Evolutionary conservation across 768 basidiomycete genomes (phyloP), one percentile per base, ranked within the genome.

Genomic region (Amylocystis lapponica): DNA sequence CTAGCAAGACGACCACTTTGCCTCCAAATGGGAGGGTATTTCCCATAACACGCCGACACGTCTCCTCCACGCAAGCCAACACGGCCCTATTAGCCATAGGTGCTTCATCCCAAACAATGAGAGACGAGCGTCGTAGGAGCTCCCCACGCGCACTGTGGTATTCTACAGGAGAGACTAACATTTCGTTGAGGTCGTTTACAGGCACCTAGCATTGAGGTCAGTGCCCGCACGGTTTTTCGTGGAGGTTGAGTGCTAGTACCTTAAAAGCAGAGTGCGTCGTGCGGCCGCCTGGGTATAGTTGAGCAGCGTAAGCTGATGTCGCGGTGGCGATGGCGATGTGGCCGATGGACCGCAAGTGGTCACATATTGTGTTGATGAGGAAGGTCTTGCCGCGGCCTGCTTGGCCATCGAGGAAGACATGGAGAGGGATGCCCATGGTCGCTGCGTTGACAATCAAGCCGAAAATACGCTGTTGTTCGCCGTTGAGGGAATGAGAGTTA

Each of bases 381-480:
- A 53, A 64, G 1, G 66, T 69, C 41, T 70, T 70, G 0, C 67
- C 68, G 3, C 63, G 43, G 0, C 68, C 68, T 2, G 67, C 66
- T 26, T 59, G 54, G 1, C 67, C 64, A 49, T 68, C 59, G 14
- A 69, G 23, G 42, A 66, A 67, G 17, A 48, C 33, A 14, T 30
- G 47, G 0, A 57, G 45, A 2, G 53, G 43, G 0, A 14, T 1
- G 0, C 42, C n/a, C 1, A 39, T n/a, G 4, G 36, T 5, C 3
- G 54, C 41, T 10, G 46, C 46, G 16, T 34, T 4, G 14, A 40
- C 27, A 12, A 46, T 13, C 3, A n/a, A 14, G 27, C 37, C 29
- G 29, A 36, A 52, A 21, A 55, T 45, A 1, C n/a, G 29, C 4
- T 27, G 27, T 36, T 57, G 55, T 37, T 51, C 48, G 16, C 6